Conservation (phyloP, 1,284 basidiomycete species). For the Rhodotorula mucilaginosa region DNA sequence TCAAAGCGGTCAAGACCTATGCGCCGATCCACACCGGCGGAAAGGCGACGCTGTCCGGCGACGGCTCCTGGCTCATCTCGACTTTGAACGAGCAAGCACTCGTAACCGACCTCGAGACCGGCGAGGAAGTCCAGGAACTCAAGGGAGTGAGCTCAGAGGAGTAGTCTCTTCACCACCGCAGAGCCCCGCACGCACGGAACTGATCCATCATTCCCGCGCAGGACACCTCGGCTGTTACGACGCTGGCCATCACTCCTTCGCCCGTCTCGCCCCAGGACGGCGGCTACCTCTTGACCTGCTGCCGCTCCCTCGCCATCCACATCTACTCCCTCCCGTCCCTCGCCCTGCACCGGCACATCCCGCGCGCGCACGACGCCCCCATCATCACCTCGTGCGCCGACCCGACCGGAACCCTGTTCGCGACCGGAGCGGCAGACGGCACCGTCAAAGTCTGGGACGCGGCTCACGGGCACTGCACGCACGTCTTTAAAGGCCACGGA, state of each 20-base stretch:
- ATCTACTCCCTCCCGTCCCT: constrained; percentile 54
- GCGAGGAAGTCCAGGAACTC: constrained; percentile 73
- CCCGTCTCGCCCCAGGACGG: constrained; percentile 44
- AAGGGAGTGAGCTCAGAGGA: constrained; percentile 63
- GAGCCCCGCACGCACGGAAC: constrained; percentile 51
- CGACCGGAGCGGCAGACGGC: constrained; percentile 93
- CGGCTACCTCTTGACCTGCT: constrained; percentile 53
- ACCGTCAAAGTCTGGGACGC: constrained; percentile 97
- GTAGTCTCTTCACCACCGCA: constrained; percentile 43
- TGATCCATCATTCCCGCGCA: constrained; percentile 33
- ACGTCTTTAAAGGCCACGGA: constrained; percentile 93
- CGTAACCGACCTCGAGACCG: constrained; percentile 73
- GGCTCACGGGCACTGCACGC: constrained; percentile 81
- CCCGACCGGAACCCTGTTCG: constrained; percentile 84
- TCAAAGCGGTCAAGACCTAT: constrained; percentile 41
- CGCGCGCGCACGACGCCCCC: constrained; percentile 85
- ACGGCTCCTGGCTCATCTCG: constrained; percentile 77
- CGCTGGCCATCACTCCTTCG: constrained; percentile 48
- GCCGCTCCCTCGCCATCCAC: constrained; percentile 54
- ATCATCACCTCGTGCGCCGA: constrained; percentile 82
- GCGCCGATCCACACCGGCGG: constrained; percentile 81
- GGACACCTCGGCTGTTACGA: constrained; percentile 58
- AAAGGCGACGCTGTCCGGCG: constrained; percentile 72
- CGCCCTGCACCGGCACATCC: constrained; percentile 67
- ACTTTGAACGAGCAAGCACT: constrained; percentile 83